Conservation (phyloP, 495 filamentous ascomycete genomes). For the Penicillium soppii region DNA sequence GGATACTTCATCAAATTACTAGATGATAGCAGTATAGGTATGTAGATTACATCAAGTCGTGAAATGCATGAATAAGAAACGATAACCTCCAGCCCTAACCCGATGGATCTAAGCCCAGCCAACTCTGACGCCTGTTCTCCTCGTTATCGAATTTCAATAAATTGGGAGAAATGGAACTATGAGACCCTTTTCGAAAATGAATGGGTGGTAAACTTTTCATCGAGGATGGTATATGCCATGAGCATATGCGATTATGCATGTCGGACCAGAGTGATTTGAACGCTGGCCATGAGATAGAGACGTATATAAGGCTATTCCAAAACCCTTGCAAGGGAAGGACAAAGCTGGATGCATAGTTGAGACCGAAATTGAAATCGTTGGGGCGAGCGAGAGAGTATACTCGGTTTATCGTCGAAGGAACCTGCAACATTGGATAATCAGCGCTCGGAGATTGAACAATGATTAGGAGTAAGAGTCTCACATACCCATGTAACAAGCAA, state of each 20-base stretch:
- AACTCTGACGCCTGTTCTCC: background rate
- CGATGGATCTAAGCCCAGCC: background rate
- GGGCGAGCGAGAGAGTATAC: conserved; percentile 65
- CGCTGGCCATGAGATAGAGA: conserved; percentile 55
- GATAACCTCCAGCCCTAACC: background rate
- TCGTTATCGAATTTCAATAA: background rate
- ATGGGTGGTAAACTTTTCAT: background rate
- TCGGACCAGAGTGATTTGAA: conserved; percentile 24
- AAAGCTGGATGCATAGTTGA: conserved; percentile 69
- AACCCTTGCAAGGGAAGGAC: conserved; percentile 85
- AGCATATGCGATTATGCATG: conserved; percentile 4
- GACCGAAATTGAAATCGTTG: conserved; percentile 50
- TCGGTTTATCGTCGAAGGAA: conserved; percentile 78
- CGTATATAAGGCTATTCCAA: conserved; percentile 83
- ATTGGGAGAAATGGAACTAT: background rate
- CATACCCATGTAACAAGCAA: conserved; percentile 76
- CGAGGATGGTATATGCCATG: background rate
- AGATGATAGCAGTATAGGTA: background rate
- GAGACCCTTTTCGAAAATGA: background rate
- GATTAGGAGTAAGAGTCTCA: no score
- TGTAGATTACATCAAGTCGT: background rate
- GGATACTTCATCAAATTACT: background rate
- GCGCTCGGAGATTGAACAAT: background rate
- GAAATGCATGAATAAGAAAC: no score
- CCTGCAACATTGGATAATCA: conserved; percentile 27